A percentile compares a stretch with the other conserved stretches of the same genome.
Conservation (phyloP, 306 rosid genomes). For the Castanospermum australe region DNA sequence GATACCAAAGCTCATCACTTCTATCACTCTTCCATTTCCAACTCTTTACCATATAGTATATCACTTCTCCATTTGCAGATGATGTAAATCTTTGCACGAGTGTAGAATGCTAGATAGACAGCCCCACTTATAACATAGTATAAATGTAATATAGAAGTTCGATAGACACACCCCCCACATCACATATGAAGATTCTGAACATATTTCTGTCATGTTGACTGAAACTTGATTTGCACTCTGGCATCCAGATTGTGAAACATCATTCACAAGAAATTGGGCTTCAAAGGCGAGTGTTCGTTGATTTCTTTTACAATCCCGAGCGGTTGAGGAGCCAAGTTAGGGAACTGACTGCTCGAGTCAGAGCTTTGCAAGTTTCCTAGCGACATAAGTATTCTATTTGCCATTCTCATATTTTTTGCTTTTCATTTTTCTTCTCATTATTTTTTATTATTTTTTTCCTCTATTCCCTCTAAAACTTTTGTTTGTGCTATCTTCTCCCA, state of each 20-base stretch:
- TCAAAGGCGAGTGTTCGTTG: conserved; percentile 85
- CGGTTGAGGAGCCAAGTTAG: conserved; percentile 81
- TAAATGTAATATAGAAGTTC: not conserved
- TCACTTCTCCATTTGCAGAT: not conserved
- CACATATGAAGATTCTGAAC: conserved; percentile 15
- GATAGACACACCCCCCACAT: not conserved
- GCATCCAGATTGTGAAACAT: conserved; percentile 85
- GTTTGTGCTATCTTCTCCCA: not conserved
- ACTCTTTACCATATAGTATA: not conserved
- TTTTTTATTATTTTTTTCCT: not conserved
- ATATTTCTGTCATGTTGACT: not conserved
- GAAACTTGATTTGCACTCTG: conserved; percentile 3
- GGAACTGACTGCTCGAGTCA: conserved; percentile 78
- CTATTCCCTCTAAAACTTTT: not conserved
- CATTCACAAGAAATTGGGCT: conserved; percentile 84
- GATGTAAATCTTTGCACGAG: not conserved
- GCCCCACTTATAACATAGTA: not conserved
- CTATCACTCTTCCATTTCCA: not conserved
- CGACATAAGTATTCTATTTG: not conserved
- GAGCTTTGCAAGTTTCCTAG: conserved; percentile 82
- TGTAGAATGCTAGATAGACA: not conserved
- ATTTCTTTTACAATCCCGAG: conserved; percentile 96
- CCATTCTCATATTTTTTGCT: not conserved
- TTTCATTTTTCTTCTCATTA: too few relatives aligned
- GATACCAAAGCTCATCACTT: not conserved